Evolutionary conservation across 331 rosid genomes (phyloP).

Genomic region (Pyrus hybrid): DNA sequence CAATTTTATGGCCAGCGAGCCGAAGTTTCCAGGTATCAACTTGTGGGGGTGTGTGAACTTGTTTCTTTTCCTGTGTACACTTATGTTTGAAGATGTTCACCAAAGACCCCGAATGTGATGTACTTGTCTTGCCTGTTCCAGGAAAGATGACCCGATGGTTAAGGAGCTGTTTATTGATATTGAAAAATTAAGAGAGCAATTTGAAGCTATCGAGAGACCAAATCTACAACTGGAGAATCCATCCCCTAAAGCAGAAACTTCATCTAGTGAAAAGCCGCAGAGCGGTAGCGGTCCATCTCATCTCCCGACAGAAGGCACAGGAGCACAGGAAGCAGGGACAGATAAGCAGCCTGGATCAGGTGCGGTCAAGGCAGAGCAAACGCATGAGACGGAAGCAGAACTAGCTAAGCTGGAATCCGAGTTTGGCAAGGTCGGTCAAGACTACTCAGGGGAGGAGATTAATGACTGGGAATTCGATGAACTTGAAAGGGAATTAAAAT

Average conservation of each 20-base stretch:
- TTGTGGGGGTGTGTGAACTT: neutral
- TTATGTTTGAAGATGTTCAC: neutral
- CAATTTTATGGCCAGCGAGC: slow-evolving; percentile 68
- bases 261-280: slow-evolving; percentile 30
- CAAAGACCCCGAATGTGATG: neutral
- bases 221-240: slow-evolving; percentile 67
- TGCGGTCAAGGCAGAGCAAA: slow-evolving; percentile 33
- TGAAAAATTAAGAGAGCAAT: slow-evolving; percentile 49
- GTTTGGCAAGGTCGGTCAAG: slow-evolving; percentile 69
- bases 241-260: slow-evolving; percentile 34
- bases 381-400: slow-evolving; percentile 63
- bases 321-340: slow-evolving; percentile 24
- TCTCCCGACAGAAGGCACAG: slow-evolving; percentile 16
- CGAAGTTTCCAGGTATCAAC: slow-evolving; percentile 53
- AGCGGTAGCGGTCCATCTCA: slow-evolving; percentile 25
- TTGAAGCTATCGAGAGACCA: slow-evolving; percentile 87
- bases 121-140: slow-evolving; percentile 21
- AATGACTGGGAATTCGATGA: slow-evolving; percentile 97
- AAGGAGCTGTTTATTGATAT: slow-evolving; percentile 67
- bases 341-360: slow-evolving; percentile 29
- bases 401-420: slow-evolving; percentile 84
- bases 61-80: slow-evolving; percentile 4
- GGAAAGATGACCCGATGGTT: slow-evolving; percentile 74
- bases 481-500: slow-evolving; percentile 75
- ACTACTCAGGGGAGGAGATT: slow-evolving; percentile 72